Percentiles rank a stretch among this genome's conserved stretches.
Evolutionary conservation across 2,329 filamentous ascomycete genomes (phyloP).

Genomic region (Trichoderma sp.): DNA sequence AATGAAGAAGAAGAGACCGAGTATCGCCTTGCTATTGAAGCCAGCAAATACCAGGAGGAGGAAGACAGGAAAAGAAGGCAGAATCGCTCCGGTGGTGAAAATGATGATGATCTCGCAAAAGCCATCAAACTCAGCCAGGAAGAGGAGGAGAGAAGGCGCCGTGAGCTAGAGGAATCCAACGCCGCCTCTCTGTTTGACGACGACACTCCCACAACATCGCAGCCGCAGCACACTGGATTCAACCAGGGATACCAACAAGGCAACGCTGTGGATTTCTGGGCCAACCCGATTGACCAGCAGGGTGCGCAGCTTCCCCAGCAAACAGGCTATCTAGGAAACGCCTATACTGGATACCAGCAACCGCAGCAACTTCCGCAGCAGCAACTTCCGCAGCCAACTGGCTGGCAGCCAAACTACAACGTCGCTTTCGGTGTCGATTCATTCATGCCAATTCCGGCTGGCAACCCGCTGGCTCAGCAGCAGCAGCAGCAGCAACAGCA

Average conservation of each 20-base stretch:
- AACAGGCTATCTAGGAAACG: conserved; percentile 65
- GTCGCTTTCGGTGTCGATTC: conserved; percentile 55
- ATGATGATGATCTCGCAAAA: conserved; percentile 88
- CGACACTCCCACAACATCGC: conserved; percentile 54
- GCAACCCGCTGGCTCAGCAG: conserved; percentile 35
- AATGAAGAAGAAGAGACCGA: conserved; percentile 85
- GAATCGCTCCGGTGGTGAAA: conserved; percentile 51
- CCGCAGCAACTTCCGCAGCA: conserved; percentile 43
- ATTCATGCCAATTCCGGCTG: not conserved
- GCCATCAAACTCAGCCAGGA: conserved; percentile 92
- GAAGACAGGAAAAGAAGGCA: conserved; percentile 77
- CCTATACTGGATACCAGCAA: conserved; percentile 52
- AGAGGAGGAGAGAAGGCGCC: conserved; percentile 85
- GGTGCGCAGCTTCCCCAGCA: conserved; percentile 50
- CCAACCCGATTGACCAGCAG: conserved; percentile 82
- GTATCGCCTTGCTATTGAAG: conserved; percentile 85
- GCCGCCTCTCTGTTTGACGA: conserved; percentile 87
- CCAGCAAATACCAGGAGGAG: conserved; percentile 92
- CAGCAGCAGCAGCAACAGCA: conserved; percentile 33
- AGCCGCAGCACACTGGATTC: conserved; percentile 80
- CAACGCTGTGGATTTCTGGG: conserved; percentile 93
- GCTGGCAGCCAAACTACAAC: conserved; percentile 57
- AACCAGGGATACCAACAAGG: conserved; percentile 99
- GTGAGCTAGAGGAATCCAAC: conserved; percentile 83
- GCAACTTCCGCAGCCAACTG: conserved; percentile 43